phyloP scores from a whole-genome alignment of 2,329 filamentous ascomycete genomes.

The Pseudopyrenochaeta lycopersici region DNA sequence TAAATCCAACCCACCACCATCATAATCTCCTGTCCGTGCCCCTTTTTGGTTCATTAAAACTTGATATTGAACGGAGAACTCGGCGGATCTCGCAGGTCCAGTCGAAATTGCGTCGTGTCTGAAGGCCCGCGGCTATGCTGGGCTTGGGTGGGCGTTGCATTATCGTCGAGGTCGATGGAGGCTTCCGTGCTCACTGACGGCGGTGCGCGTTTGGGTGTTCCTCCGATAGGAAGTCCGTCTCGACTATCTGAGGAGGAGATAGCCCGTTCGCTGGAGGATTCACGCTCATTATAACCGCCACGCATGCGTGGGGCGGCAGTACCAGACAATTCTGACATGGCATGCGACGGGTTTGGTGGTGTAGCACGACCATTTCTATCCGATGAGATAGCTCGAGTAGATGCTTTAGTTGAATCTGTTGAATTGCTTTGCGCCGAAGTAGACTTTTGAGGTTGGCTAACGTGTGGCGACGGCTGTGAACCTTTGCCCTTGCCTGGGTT shows the following conservation, averaged over 20 bases:
- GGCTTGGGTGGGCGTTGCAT: conserved; percentile 45
- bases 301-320: conserved; percentile 27
- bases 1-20: conserved; percentile 30
- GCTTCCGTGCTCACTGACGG: conserved; percentile 32
- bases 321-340: conserved; percentile 34
- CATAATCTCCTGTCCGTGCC: conserved; percentile 31
- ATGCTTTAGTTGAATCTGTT: conserved; percentile 37
- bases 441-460: conserved; percentile 36
- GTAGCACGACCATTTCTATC: conserved; percentile 45
- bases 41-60: conserved; percentile 34
- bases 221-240: conserved; percentile 32
- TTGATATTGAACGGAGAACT: conserved; percentile 51
- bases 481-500: conserved; percentile 35
- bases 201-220: conserved; percentile 33
- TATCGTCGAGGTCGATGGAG: conserved; percentile 40
- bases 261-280: conserved; percentile 39
- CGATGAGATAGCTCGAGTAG: conserved; percentile 39
- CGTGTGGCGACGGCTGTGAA: conserved; percentile 33
- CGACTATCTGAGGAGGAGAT: conserved; percentile 42
- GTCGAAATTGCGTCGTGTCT: conserved; percentile 43
- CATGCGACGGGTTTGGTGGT: conserved; percentile 35
- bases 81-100: conserved; percentile 46
- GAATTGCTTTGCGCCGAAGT: conserved; percentile 41
- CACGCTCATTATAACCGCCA: conserved; percentile 30
- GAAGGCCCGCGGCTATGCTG: conserved; percentile 42